These are phyloP conservation scores for Sporisorium sorghi DNA, from an alignment of 1,284 basidiomycete genomes.

Conservation along the genomic window DNA sequence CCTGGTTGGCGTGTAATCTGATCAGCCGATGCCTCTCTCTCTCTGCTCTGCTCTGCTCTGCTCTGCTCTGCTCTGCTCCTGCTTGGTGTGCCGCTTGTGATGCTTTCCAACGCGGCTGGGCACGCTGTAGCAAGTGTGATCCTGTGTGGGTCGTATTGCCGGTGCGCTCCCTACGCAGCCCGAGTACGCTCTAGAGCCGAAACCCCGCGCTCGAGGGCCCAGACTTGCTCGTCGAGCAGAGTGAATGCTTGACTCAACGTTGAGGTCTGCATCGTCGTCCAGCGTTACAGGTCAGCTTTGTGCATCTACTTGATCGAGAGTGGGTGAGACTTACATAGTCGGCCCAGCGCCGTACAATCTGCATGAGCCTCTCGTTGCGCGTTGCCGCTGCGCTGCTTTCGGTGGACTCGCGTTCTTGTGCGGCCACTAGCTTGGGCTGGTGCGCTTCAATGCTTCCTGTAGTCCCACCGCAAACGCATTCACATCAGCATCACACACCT, in stretches of 20 bases:
- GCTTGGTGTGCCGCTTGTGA: too few species aligned
- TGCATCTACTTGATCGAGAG: too few species aligned
- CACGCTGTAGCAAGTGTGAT: too few species aligned
- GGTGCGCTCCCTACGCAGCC: neutral
- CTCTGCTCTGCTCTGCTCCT: too few species aligned
- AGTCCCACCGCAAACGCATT: too few species aligned
- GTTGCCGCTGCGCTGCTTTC: neutral
- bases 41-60: too few species aligned
- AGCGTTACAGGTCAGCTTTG: neutral
- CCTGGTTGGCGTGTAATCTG: neutral
- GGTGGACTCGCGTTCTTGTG: neutral
- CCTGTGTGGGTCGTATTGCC: neutral
- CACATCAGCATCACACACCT: too few species aligned
- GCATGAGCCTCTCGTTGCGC: neutral
- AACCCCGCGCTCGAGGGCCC: slow-evolving; percentile 7
- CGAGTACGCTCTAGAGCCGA: neutral
- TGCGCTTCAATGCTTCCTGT: neutral
- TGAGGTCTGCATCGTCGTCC: slow-evolving; percentile 1
- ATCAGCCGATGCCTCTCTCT: too few species aligned
- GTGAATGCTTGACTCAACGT: slow-evolving; percentile 18
- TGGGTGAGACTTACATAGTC: neutral
- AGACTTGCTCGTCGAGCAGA: slow-evolving; percentile 10
- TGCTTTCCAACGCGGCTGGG: too few species aligned
- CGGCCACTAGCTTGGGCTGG: neutral
- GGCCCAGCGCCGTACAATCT: neutral